phyloP scores from a whole-genome alignment of 2,329 filamentous ascomycete genomes.

The Achaetomium macrosporum region DNA sequence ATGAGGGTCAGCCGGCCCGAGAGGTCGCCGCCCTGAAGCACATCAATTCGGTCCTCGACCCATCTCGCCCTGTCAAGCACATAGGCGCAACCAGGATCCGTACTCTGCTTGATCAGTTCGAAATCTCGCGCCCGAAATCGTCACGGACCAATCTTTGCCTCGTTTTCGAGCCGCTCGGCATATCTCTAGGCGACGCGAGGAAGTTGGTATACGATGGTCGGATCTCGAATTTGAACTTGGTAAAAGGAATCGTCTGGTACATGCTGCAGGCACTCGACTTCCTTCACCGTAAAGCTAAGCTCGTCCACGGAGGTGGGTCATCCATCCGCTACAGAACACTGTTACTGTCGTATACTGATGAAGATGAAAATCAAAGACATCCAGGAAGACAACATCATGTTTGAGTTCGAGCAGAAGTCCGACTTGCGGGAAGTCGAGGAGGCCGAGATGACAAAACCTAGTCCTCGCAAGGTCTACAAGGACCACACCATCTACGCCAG shows the following conservation, averaged over 20 bases:
- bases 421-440: neutral
- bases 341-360: too few species aligned
- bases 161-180: neutral
- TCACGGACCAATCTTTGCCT: neutral
- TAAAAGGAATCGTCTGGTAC: neutral
- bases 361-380: too few species aligned
- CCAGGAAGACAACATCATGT: neutral
- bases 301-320: slow-evolving; percentile 6
- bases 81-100: too few species aligned
- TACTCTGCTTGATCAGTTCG: neutral
- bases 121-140: neutral
- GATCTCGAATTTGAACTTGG: neutral
- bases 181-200: neutral
- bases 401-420: neutral
- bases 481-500: neutral
- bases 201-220: neutral
- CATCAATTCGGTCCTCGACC: neutral
- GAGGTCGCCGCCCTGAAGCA: neutral
- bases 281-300: neutral
- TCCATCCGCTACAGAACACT: too few species aligned
- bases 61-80: neutral
- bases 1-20: neutral
- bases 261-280: neutral
- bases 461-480: neutral
- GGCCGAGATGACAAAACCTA: neutral